Evolutionary conservation across 768 basidiomycete species (phyloP).

Genomic region (Thelephora ganbajun): DNA sequence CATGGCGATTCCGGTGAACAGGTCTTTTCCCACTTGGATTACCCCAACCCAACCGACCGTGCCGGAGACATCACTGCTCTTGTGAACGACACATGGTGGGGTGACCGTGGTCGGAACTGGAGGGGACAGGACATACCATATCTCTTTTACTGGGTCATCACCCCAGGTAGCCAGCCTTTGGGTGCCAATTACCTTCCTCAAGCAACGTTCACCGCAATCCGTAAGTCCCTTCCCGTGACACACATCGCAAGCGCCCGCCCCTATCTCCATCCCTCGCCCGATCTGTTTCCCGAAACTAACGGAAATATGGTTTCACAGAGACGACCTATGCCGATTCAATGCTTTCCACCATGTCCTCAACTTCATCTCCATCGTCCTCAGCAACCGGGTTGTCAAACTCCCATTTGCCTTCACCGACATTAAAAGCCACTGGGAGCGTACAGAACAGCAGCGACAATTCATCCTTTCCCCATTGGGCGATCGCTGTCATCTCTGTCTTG

Average conservation of each 20-base stretch:
- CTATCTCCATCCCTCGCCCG: neutral
- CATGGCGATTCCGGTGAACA: constrained; percentile 49
- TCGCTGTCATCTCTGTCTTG: constrained; percentile 78
- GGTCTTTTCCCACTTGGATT: constrained; percentile 29
- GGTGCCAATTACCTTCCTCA: constrained; percentile 51
- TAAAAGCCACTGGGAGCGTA: constrained; percentile 22
- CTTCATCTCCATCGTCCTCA: constrained; percentile 25
- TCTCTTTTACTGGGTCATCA: constrained; percentile 70
- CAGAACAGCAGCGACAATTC: constrained; percentile 25
- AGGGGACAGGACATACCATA: constrained; percentile 40
- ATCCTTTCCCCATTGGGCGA: constrained; percentile 78
- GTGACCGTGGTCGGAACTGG: constrained; percentile 30
- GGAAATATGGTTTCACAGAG: constrained; percentile 26
- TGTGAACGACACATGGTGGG: constrained; percentile 70
- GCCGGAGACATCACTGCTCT: constrained; percentile 39
- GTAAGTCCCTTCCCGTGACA: constrained; percentile 33
- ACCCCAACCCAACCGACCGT: constrained; percentile 32
- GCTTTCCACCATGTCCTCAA: constrained; percentile 30
- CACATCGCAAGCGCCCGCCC: neutral
- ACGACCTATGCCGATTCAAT: constrained; percentile 66
- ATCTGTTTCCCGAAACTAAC: constrained; percentile 7
- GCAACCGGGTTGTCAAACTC: constrained; percentile 21
- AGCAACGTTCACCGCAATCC: constrained; percentile 66
- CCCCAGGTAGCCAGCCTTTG: constrained; percentile 38
- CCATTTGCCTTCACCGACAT: constrained; percentile 12